phyloP scores from a whole-genome alignment of 2,329 filamentous ascomycete genomes.

The Fusarium buharicum region DNA sequence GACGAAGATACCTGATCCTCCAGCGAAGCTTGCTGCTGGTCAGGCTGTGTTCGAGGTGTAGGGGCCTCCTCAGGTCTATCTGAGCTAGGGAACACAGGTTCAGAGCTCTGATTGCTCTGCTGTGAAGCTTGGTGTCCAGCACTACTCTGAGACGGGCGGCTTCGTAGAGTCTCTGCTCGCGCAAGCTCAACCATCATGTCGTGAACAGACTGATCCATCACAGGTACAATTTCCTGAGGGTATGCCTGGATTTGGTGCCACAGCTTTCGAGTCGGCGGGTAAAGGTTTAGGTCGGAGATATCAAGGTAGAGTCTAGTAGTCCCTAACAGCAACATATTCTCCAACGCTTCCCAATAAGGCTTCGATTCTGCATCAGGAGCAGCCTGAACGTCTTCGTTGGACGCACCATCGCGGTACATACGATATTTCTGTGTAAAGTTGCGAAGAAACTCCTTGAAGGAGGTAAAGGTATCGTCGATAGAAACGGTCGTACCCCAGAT shows the following conservation, averaged over 20 bases:
- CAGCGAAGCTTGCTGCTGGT: constrained; percentile 65
- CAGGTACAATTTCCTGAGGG: constrained; percentile 92
- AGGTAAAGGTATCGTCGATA: constrained; percentile 84
- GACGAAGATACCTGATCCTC: constrained; percentile 84
- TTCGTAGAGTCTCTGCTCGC: constrained; percentile 77
- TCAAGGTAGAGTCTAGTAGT: constrained; percentile 88
- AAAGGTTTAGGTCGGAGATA: constrained; percentile 87
- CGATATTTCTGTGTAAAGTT: constrained; percentile 96
- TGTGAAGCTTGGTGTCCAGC: constrained; percentile 59
- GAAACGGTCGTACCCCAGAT: constrained; percentile 99
- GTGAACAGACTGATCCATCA: constrained; percentile 95
- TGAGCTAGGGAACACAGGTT: constrained; percentile 82
- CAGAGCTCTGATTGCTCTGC: constrained; percentile 70
- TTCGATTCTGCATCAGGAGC: constrained; percentile 79
- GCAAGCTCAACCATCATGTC: constrained; percentile 93
- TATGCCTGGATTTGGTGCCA: constrained; percentile 97
- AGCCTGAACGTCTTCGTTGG: constrained; percentile 76
- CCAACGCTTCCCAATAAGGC: constrained; percentile 85
- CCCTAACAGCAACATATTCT: constrained; percentile 90
- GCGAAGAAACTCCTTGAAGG: constrained; percentile 90
- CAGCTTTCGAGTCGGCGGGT: constrained; percentile 90
- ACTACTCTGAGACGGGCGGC: constrained; percentile 70
- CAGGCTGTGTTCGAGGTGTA: constrained; percentile 55
- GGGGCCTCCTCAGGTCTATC: constrained; percentile 68
- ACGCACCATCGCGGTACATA: constrained; percentile 86